Base-by-base conservation (phyloP, 164 flowering plant genomes). In the Vitis labrusca region DNA sequence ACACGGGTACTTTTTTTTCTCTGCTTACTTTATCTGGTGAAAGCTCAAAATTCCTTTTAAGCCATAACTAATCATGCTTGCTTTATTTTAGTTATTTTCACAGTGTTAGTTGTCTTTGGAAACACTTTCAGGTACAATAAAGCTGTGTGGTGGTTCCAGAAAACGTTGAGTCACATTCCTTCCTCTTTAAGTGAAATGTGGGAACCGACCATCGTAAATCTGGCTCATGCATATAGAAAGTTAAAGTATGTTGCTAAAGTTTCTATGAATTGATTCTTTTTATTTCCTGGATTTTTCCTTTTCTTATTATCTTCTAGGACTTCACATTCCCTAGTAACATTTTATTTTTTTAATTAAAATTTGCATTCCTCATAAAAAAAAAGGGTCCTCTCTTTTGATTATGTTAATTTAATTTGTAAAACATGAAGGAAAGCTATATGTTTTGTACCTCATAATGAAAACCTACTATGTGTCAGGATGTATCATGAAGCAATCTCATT, bases 191-290 rank as follows among this genome's bases (percentile, higher is more conserved):
- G 85, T 83, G 91, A 86, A 85, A 87, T 85, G 80, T 95, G 99
- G 99, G 99, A 93, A 76, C 90, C 99, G 52, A 95, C 99, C 30
- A 78, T 95, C 48, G 88, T 93, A 44, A 95, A 95, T 83, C 96
- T 95, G 69, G 99, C 98, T 65, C 99, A 95, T 77, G 77, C 98
- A 7, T 80, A 87, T 61, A 81, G 99, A 66, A 95, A 93, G 77
- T 74, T 95, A 32, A 95, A 79, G 99, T 93, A 83, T 23, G 90
- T 75, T 29, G 17, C 53, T 66, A 4, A 16, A 13, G 44, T 73
- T 52, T 23, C 50, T 57, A 56, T 15, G 27, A 64, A 62, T 51
- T 27, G 2, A 1, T 23, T 57, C 3, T 53, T 37, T 65, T 51
- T 50, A 23, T 16, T 48, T 67, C 8, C 29, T 56, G 7, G 47